These are phyloP conservation scores for Casuarina equisetifolia DNA, from an alignment of 306 rosid genomes.

Conservation along the genomic window DNA sequence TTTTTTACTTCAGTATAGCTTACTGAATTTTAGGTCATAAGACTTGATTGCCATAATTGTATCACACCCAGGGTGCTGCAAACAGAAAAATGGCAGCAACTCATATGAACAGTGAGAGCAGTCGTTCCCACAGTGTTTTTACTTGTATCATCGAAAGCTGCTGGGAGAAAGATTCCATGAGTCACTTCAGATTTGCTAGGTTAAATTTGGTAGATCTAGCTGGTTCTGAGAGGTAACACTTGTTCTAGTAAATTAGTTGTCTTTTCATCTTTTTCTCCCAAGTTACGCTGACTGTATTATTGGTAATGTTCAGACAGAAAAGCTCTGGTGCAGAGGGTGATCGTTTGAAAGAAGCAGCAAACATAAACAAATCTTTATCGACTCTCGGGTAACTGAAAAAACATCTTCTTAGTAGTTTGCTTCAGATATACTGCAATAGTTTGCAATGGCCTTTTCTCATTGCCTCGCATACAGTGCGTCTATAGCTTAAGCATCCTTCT, in stretches of 20 bases:
- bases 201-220: conserved; percentile 93
- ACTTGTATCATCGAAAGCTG: conserved; percentile 90
- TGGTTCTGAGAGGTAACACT: conserved; percentile 88
- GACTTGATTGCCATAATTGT: conserved; percentile 20
- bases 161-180: conserved; percentile 87
- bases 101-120: conserved; percentile 90
- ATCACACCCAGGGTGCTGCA: conserved; percentile 71
- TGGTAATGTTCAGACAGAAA: conserved; percentile 66
- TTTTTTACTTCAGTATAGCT: conserved; percentile 8
- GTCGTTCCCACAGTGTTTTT: conserved; percentile 95
- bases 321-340: conserved; percentile 95
- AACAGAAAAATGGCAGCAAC: conserved; percentile 96
- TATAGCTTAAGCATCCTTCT: background rate
- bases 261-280: conserved; percentile 19
- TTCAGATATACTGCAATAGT: background rate
- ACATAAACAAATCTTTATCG: conserved; percentile 91
- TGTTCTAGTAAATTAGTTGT: conserved; percentile 17
- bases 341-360: conserved; percentile 93
- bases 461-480: background rate
- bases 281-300: conserved; percentile 29
- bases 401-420: conserved; percentile 26
- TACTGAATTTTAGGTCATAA: conserved; percentile 21
- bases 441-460: background rate
- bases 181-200: conserved; percentile 92
- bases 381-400: conserved; percentile 73